Evolutionary conservation across 768 basidiomycete species (phyloP).

Genomic region (Leucocoprinus leucothites): DNA sequence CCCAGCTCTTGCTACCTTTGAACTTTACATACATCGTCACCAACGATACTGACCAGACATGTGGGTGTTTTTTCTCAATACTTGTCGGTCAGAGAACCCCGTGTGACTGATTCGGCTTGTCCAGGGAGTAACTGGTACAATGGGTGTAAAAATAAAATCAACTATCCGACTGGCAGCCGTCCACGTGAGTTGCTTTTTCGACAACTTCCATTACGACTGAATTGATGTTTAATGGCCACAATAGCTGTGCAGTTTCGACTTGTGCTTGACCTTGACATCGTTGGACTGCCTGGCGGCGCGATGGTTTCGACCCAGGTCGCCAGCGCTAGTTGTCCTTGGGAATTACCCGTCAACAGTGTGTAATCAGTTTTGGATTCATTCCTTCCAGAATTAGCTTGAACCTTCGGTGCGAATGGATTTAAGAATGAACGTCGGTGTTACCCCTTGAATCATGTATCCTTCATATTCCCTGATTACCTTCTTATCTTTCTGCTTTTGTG

Average conservation of each 20-base stretch:
- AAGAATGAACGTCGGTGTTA: not conserved
- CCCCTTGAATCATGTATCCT: not conserved
- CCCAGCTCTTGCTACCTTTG: conserved; percentile 69
- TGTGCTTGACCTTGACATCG: conserved; percentile 62
- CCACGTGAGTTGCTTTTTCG: conserved; percentile 45
- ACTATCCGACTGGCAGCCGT: conserved; percentile 48
- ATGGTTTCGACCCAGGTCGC: conserved; percentile 53
- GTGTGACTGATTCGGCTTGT: conserved; percentile 5
- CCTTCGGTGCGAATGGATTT: not conserved
- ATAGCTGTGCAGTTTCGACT: conserved; percentile 63
- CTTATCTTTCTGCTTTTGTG: not conserved
- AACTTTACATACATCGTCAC: conserved; percentile 80
- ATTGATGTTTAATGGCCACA: conserved; percentile 12
- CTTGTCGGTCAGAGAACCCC: not conserved
- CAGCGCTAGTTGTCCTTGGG: conserved; percentile 67
- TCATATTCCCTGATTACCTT: not conserved
- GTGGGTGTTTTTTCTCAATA: conserved; percentile 36
- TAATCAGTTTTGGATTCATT: conserved; percentile 27
- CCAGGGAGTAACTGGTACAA: conserved; percentile 75
- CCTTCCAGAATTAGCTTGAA: not conserved
- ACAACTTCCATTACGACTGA: not conserved
- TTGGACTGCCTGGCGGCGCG: conserved; percentile 57
- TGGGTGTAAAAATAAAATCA: conserved; percentile 62
- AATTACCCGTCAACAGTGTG: conserved; percentile 51
- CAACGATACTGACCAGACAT: conserved; percentile 82